Evolutionary conservation across 306 rosid species (phyloP).

Genomic region (Arachis hypogaea): DNA sequence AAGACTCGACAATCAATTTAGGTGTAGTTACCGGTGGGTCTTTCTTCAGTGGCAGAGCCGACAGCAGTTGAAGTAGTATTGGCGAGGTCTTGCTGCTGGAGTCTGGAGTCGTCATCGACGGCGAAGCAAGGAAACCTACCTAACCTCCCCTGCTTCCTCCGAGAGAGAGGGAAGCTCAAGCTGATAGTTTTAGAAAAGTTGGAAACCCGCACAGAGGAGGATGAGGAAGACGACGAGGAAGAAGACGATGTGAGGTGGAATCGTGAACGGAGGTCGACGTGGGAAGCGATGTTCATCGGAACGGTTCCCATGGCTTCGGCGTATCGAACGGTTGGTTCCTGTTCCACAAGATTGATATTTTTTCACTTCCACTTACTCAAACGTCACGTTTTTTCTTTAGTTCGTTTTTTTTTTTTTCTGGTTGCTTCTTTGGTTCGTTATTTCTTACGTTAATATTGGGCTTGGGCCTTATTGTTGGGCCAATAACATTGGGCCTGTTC

Average conservation of each 20-base stretch:
- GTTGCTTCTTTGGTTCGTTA: too few species aligned
- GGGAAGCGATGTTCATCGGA: slow-evolving; percentile 54
- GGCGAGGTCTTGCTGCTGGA: slow-evolving; percentile 53
- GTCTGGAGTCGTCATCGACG: slow-evolving; percentile 72
- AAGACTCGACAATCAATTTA: background rate
- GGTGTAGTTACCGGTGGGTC: slow-evolving; percentile 49
- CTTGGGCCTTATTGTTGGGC: background rate
- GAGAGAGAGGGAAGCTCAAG: slow-evolving; percentile 38
- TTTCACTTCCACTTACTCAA: background rate
- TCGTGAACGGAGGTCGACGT: slow-evolving; percentile 46
- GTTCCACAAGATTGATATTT: slow-evolving; percentile 40
- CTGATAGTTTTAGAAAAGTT: slow-evolving; percentile 38
- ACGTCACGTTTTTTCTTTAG: background rate
- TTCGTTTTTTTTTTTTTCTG: too few species aligned
- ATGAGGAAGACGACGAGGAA: slow-evolving; percentile 32
- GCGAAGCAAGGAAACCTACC: slow-evolving; percentile 59
- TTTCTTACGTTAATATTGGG: too few species aligned
- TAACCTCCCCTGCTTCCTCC: slow-evolving; percentile 24
- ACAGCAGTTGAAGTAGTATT: slow-evolving; percentile 35
- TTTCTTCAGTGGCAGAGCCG: slow-evolving; percentile 70
- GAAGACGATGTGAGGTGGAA: slow-evolving; percentile 31
- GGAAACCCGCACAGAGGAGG: slow-evolving; percentile 42
- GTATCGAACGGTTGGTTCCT: slow-evolving; percentile 43
- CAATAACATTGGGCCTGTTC: background rate
- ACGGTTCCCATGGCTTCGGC: slow-evolving; percentile 55